phyloP scores from a whole-genome alignment of 441 rosid species.

The Lepidium campestre region DNA sequence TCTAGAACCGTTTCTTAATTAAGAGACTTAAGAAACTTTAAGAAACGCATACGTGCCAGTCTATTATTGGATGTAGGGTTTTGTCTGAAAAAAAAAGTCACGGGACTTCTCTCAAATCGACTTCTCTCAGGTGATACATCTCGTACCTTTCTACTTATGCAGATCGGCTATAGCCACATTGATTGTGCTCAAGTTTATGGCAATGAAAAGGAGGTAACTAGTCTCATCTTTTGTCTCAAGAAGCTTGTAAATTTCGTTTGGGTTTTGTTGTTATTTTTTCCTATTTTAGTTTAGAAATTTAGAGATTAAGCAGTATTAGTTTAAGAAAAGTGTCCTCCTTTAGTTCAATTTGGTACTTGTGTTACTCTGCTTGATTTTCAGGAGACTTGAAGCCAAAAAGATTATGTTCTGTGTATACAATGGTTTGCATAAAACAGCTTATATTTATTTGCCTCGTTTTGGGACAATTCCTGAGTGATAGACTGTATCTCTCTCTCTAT shows the following conservation, averaged over 20 bases:
- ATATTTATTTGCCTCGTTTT: background rate
- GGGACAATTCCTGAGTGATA: background rate
- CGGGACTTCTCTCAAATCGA: too few species aligned
- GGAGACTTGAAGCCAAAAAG: background rate
- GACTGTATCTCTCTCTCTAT: background rate
- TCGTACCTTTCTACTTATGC: background rate
- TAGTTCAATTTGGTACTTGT: background rate
- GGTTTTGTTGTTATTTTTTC: background rate
- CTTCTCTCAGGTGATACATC: too few species aligned
- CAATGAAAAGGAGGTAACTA: constrained; percentile 23
- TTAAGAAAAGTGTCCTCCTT: background rate
- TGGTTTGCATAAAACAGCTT: background rate
- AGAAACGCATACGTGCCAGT: too few species aligned
- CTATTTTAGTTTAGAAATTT: background rate
- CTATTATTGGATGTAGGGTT: too few species aligned
- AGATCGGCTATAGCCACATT: constrained; percentile 28
- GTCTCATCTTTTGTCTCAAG: background rate
- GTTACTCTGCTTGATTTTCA: background rate
- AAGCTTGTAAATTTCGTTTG: background rate
- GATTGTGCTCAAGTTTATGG: constrained; percentile 29
- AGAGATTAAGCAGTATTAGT: background rate
- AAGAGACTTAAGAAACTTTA: too few species aligned
- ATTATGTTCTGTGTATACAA: background rate
- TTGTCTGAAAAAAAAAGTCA: too few species aligned
- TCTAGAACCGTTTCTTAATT: too few species aligned